Evolutionary conservation across 441 rosid species (phyloP), one percentile per base, ranked within the genome.

Genomic region (California macrophylla): DNA sequence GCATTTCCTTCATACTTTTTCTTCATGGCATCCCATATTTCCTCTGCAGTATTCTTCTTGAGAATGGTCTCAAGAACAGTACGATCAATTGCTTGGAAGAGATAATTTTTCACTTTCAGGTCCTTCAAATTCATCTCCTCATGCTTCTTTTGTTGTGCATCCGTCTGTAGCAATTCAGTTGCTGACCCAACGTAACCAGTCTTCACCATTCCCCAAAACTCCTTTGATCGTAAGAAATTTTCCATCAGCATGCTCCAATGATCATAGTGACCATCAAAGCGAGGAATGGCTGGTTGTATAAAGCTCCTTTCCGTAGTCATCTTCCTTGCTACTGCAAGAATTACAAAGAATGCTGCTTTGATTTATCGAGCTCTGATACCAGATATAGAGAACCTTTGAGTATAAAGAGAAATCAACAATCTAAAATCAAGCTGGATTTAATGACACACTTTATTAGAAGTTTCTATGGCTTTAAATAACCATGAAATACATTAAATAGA

Each of bases 221-320:
- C 71, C 3, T 72, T 72, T 0, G 30, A 38, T 0, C 28, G 3
- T 9, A 26, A 24, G 18, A 72, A 50, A 10, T 66, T 72, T 28
- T 72, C 61, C 30, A 66, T 66, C 10, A 66, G 15, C 69, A 71
- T 65, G 9, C 69, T 71, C 64, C 10, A 65, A 50, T 71, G 65
- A 23, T 64, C 64, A 16, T 38, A 72, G 16, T 73, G 66, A 24
- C 67, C 71, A 73, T 73, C 72, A 25, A 67, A 28, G n/a, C n/a
- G n/a, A n/a, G n/a, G n/a, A n/a, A n/a, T n/a, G n/a, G n/a, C n/a
- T n/a, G n/a, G n/a, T n/a, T n/a, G n/a, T n/a, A n/a, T n/a, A n/a
- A n/a, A n/a, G n/a, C n/a, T n/a, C n/a, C n/a, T n/a, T n/a, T n/a
- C n/a, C n/a, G n/a, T n/a, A n/a, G n/a, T n/a, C n/a, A n/a, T n/a